A percentile compares a stretch with the other conserved stretches of the same genome.
phyloP scores from a whole-genome alignment of 2,329 filamentous ascomycete genomes.

The Sordariomycetes sp. region DNA sequence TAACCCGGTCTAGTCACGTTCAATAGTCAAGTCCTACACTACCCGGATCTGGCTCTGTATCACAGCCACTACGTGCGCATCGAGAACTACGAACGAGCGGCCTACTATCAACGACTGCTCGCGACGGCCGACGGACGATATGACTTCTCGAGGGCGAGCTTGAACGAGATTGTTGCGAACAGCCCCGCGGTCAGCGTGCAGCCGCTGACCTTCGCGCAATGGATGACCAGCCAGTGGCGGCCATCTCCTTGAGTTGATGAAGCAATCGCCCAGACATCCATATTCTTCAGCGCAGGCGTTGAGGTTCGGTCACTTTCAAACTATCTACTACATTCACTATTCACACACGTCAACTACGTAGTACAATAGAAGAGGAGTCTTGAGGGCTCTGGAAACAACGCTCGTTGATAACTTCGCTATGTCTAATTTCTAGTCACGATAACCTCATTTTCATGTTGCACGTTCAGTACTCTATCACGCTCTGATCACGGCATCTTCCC shows the following conservation, averaged over 20 bases:
- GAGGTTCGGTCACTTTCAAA: not conserved
- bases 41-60: conserved; percentile 29
- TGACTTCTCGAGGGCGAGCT: conserved; percentile 49
- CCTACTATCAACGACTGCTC: conserved; percentile 51
- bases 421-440: too few relatives aligned
- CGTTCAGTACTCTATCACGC: too few relatives aligned
- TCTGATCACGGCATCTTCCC: not conserved
- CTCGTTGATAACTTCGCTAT: not conserved
- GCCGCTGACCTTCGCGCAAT: conserved; percentile 42
- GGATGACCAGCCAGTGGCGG: conserved; percentile 29
- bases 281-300: not conserved
- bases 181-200: conserved; percentile 29
- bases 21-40: conserved; percentile 24
- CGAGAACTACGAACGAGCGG: conserved; percentile 37
- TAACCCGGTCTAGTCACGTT: conserved; percentile 23
- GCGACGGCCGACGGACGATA: conserved; percentile 62
- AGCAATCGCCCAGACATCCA: not conserved
- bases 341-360: not conserved
- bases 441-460: too few relatives aligned
- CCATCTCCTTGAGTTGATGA: not conserved
- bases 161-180: conserved; percentile 41
- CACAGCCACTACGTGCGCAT: conserved; percentile 32
- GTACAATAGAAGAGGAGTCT: not conserved
- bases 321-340: not conserved
- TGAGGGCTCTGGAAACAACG: not conserved